These are phyloP conservation scores for Clavispora carvajalis DNA, from an alignment of 805 yeast species.

Conservation along the genomic window DNA sequence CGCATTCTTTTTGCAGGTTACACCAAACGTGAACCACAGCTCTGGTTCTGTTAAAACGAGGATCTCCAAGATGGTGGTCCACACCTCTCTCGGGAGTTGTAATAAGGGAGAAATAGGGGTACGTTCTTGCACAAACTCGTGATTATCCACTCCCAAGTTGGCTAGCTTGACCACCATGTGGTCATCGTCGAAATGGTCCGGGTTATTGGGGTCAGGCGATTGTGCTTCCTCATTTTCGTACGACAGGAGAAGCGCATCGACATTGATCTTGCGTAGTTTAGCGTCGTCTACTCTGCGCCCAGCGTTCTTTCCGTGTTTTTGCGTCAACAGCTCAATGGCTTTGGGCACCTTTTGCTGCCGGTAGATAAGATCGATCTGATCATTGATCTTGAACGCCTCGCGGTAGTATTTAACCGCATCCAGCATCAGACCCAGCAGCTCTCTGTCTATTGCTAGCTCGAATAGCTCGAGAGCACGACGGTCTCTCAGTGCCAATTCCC, in stretches of 20 bases:
- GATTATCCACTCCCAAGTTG: constrained; percentile 19
- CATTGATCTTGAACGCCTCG: constrained; percentile 57
- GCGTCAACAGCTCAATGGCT: constrained; percentile 19
- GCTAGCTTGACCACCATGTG: constrained; percentile 23
- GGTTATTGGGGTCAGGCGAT: constrained; percentile 22
- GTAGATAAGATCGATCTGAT: constrained; percentile 63
- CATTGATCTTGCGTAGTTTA: constrained; percentile 36
- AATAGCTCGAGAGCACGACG: constrained; percentile 56
- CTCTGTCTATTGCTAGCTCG: constrained; percentile 68
- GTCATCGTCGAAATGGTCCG: constrained; percentile 15
- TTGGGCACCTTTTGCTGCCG: constrained; percentile 49
- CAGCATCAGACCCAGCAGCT: constrained; percentile 67
- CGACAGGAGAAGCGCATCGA: constrained; percentile 32
- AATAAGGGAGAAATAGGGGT: constrained; percentile 33
- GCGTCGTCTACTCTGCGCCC: constrained; percentile 30
- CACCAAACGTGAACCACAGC: constrained; percentile 58
- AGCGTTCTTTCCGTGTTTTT: constrained; percentile 25
- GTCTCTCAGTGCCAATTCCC: background rate
- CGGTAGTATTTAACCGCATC: constrained; percentile 76
- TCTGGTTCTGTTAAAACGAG: constrained; percentile 48
- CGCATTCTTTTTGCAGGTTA: constrained; percentile 55
- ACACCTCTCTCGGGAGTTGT: constrained; percentile 50
- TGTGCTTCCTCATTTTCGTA: constrained; percentile 27
- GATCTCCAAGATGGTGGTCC: constrained; percentile 45
- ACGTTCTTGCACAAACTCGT: constrained; percentile 11